Conservation (phyloP, 176 grass and related monocot genomes). For the Leersia perrieri region DNA sequence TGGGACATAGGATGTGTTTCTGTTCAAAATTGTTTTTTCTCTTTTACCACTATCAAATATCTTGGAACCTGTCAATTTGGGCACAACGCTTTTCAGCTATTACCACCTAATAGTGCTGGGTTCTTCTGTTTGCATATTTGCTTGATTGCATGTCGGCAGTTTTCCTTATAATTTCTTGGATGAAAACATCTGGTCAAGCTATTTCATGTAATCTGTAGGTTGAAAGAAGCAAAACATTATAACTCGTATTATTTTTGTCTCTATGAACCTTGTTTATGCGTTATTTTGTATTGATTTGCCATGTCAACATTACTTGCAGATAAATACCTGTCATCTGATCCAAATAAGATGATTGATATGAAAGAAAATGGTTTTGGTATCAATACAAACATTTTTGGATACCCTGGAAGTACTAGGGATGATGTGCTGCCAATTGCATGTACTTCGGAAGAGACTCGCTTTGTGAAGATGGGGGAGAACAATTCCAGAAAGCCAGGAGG, state of each 20-base stretch:
- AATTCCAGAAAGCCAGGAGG: slow-evolving; percentile 39
- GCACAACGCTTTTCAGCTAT: slow-evolving; percentile 5
- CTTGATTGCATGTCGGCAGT: slow-evolving; percentile 22
- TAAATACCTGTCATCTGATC: slow-evolving; percentile 80
- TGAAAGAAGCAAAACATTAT: not conserved
- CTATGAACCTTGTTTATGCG: not conserved
- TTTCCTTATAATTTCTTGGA: slow-evolving; percentile 37
- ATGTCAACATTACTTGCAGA: slow-evolving; percentile 53
- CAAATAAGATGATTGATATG: slow-evolving; percentile 43
- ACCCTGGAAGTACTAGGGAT: slow-evolving; percentile 44
- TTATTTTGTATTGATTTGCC: slow-evolving; percentile 29
- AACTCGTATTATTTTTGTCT: not conserved
- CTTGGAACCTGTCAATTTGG: not conserved
- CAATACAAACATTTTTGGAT: slow-evolving; percentile 56
- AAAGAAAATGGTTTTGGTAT: slow-evolving; percentile 69
- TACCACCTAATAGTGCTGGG: not conserved
- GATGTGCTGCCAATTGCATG: slow-evolving; percentile 55
- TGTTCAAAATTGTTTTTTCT: not conserved
- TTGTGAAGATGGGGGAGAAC: slow-evolving; percentile 50
- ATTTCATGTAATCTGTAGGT: not conserved
- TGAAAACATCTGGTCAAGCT: not conserved
- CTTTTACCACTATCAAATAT: slow-evolving; percentile 5
- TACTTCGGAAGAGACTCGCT: slow-evolving; percentile 70
- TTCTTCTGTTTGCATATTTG: slow-evolving; percentile 34
- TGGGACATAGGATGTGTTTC: not conserved